A percentile compares a stretch with the other conserved stretches of the same genome.
Conservation (phyloP, 2,329 filamentous ascomycete species). For the Penicillium hordei region DNA sequence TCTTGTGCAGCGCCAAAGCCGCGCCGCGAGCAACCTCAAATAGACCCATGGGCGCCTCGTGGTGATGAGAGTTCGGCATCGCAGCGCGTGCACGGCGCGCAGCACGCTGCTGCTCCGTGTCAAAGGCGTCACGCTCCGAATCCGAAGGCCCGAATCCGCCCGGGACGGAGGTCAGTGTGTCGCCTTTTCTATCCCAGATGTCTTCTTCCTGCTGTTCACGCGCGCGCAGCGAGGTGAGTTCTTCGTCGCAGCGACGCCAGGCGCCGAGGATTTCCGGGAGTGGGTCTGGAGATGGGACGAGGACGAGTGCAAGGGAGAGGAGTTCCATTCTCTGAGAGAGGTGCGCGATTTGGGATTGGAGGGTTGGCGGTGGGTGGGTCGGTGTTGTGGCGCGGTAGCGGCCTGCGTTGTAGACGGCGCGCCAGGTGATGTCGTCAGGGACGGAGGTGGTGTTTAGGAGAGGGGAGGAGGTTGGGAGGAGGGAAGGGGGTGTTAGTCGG, state of each 20-base stretch:
- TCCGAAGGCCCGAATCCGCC: conserved; percentile 48
- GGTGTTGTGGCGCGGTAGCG: conserved; percentile 48
- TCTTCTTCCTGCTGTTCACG: conserved; percentile 58
- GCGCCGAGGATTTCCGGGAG: conserved; percentile 62
- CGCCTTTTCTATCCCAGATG: conserved; percentile 58
- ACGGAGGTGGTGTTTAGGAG: conserved; percentile 27
- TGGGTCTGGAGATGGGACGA: conserved; percentile 55
- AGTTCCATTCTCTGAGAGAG: conserved; percentile 66
- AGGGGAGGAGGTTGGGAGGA: conserved; percentile 31
- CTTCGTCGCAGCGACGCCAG: conserved; percentile 64
- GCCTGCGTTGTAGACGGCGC: conserved; percentile 62
- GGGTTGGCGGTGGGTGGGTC: conserved; percentile 28
- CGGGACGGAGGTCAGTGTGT: conserved; percentile 42
- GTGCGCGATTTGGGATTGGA: conserved; percentile 51
- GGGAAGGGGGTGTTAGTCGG: conserved; percentile 47
- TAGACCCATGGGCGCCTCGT: conserved; percentile 53
- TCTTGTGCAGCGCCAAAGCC: conserved; percentile 50
- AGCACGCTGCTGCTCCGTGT: conserved; percentile 43
- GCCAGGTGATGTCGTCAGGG: conserved; percentile 62
- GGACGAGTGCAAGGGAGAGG: conserved; percentile 60
- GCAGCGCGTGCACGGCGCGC: conserved; percentile 31
- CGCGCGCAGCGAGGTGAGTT: conserved; percentile 55
- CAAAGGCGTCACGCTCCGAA: conserved; percentile 46
- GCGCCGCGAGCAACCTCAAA: conserved; percentile 55
- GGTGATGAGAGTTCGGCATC: conserved; percentile 29